Base-by-base conservation (phyloP, 345 rosid species). In the Gynandropsis gynandra region DNA sequence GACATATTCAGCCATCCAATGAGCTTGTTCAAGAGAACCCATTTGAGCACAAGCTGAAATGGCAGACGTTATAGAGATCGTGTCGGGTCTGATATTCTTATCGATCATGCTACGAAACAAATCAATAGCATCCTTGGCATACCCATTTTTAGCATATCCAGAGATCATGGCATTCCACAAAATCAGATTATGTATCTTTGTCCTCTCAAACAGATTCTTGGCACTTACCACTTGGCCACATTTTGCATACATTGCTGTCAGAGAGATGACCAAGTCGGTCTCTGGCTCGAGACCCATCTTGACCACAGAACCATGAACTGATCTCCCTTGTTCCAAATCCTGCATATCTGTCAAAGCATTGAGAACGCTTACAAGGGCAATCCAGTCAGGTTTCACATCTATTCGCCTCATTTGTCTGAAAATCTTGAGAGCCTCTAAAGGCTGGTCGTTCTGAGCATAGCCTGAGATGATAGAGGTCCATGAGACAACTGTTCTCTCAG, bases 131-230 rank as follows among this genome's bases (percentile, higher is more conserved):
- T 81, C 74, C 53, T 66, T 77, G 6, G 86, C 76, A 40, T 68
- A 68, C n/a, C 89, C 89, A 52, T 81, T 81, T 42, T 79, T 85
- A 0, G 75, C 75, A 59, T 81, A 79, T 32, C 86, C 89, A 64
- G 94, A 84, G 50, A 79, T 81, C 89, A 84, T 79, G 20, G 82
- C 82, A 51, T 81, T 81, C 87, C 84, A 75, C 58, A 81, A 58
- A 15, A 77, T 72, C 58, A 85, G 46, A 69, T 71, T 77, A 0
- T 83, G 84, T 13, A 37, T 44, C 63, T 67, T 57, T 78, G 75
- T 72, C 72, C 42, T 68, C 66, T 77, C 67, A 67, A 85, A 77
- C 46, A 77, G 66, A 16, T 47, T 52, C 59, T 71, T 79, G 10
- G 84, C 87, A 37, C 59, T 52, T 12, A 31, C 59, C 16, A 79